phyloP scores from a whole-genome alignment of 495 filamentous ascomycete genomes.

The Astrothelium macrocarpum region DNA sequence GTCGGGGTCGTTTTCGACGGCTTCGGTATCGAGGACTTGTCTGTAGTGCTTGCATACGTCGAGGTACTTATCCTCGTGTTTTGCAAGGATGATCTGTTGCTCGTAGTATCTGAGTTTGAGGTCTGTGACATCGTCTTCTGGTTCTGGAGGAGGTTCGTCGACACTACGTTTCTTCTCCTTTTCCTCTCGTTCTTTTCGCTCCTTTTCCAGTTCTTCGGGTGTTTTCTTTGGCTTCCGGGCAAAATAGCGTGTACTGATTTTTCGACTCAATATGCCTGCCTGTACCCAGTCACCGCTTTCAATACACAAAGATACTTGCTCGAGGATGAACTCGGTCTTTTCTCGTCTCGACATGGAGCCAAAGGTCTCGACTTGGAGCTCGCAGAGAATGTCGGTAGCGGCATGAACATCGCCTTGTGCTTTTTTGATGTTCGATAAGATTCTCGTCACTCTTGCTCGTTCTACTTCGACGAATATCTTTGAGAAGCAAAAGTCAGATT shows the following conservation, averaged over 20 bases:
- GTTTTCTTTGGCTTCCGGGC: constrained; percentile 81
- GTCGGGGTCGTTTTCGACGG: constrained; percentile 77
- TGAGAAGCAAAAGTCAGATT: constrained; percentile 7
- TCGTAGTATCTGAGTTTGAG: constrained; percentile 93
- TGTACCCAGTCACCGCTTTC: constrained; percentile 94
- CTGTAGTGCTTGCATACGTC: constrained; percentile 96
- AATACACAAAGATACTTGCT: constrained; percentile 90
- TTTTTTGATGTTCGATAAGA: constrained; percentile 95
- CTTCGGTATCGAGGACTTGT: constrained; percentile 89
- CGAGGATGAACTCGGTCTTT: constrained; percentile 96
- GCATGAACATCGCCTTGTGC: constrained; percentile 81
- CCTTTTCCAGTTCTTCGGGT: constrained; percentile 76
- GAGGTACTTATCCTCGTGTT: constrained; percentile 94
- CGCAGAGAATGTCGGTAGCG: constrained; percentile 86
- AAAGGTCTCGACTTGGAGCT: constrained; percentile 97
- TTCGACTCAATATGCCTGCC: constrained; percentile 84
- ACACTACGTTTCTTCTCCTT: constrained; percentile 54
- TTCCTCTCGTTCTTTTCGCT: constrained; percentile 60
- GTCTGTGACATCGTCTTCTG: constrained; percentile 87
- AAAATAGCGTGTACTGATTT: constrained; percentile 92
- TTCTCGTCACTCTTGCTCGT: constrained; percentile 85
- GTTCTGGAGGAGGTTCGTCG: constrained; percentile 65
- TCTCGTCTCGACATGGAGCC: constrained; percentile 94
- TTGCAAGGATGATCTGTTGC: constrained; percentile 87
- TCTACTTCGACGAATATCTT: constrained; percentile 98